A percentile compares a stretch with the other conserved stretches of the same genome.
These are phyloP conservation scores for Dioscorea cayenensis DNA, from an alignment of 116 monocot species.

Conservation along the genomic window DNA sequence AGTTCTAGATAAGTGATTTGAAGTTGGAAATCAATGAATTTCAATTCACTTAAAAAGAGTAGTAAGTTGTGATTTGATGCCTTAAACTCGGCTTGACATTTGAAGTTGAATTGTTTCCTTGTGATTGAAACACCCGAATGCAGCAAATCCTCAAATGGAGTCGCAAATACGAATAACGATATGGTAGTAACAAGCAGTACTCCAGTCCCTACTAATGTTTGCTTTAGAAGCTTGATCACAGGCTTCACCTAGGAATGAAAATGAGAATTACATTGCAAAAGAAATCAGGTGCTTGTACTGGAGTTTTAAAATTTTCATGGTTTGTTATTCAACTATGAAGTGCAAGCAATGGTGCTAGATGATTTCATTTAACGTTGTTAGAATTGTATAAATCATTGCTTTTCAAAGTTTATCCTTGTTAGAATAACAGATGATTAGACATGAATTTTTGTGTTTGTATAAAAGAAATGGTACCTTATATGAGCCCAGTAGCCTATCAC, in stretches of 20 bases:
- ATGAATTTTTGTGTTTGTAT: not conserved
- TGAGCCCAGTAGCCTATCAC: constrained; percentile 78
- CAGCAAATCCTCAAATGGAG: constrained; percentile 58
- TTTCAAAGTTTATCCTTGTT: not conserved
- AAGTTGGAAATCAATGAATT: not conserved
- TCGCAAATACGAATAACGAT: constrained; percentile 62
- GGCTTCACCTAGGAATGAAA: constrained; percentile 62
- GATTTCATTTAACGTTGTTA: no score
- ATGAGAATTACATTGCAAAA: no score
- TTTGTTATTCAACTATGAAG: no score
- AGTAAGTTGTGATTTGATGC: not conserved
- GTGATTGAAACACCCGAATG: constrained; percentile 26
- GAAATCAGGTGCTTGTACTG: no score
- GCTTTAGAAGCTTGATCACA: constrained; percentile 84
- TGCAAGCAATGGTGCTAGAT: no score
- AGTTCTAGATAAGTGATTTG: not conserved
- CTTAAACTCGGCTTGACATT: constrained; percentile 38
- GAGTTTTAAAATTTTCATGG: no score
- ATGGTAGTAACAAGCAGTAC: constrained; percentile 54
- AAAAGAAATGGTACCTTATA: constrained; percentile 53
- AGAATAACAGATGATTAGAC: not conserved
- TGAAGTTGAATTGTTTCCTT: constrained; percentile 21
- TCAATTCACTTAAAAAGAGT: not conserved
- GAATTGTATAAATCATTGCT: no score
- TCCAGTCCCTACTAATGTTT: constrained; percentile 78